Evolutionary conservation across 2,329 filamentous ascomycete genomes (phyloP).

Genomic region (Fusarium nematophilum): DNA sequence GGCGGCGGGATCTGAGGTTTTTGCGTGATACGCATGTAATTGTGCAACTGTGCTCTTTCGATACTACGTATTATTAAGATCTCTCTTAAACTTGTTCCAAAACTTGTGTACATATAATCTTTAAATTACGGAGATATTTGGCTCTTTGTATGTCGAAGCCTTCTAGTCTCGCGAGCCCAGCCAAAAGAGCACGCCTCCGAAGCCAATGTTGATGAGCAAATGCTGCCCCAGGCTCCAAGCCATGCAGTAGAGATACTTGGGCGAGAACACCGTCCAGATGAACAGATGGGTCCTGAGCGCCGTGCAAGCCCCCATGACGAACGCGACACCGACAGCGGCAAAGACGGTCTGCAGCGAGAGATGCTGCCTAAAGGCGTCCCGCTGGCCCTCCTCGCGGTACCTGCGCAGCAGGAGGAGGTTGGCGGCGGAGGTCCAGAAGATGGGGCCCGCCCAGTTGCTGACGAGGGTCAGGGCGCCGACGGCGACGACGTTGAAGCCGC

Average conservation of each 20-base stretch:
- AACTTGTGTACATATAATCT: slow-evolving; percentile 4
- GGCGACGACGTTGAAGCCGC: slow-evolving; percentile 79
- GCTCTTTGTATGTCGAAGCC: not conserved
- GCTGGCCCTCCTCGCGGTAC: slow-evolving; percentile 41
- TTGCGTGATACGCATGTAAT: slow-evolving; percentile 23
- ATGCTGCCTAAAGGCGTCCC: slow-evolving; percentile 60
- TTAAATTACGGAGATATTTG: slow-evolving; percentile 7
- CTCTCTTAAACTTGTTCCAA: not conserved
- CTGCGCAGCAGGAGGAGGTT: slow-evolving; percentile 66
- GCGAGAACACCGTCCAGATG: slow-evolving; percentile 98
- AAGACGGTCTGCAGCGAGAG: slow-evolving; percentile 77
- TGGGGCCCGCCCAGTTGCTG: slow-evolving; percentile 89
- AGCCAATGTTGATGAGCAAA: slow-evolving; percentile 74
- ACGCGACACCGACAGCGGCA: slow-evolving; percentile 70
- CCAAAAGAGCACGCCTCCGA: slow-evolving; percentile 70
- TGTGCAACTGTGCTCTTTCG: slow-evolving; percentile 18
- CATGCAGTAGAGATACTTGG: slow-evolving; percentile 93
- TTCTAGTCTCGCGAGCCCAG: slow-evolving; percentile 50
- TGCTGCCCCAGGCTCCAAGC: slow-evolving; percentile 90
- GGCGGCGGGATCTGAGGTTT: slow-evolving; percentile 26
- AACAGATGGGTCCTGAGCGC: slow-evolving; percentile 89
- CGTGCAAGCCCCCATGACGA: slow-evolving; percentile 91
- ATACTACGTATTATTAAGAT: too few relatives aligned
- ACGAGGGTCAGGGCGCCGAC: slow-evolving; percentile 88
- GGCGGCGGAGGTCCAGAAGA: slow-evolving; percentile 84